Evolutionary conservation across 2,329 filamentous ascomycete species (phyloP), one percentile per base, ranked within the genome.

Genomic region (Escovopsis sp.): DNA sequence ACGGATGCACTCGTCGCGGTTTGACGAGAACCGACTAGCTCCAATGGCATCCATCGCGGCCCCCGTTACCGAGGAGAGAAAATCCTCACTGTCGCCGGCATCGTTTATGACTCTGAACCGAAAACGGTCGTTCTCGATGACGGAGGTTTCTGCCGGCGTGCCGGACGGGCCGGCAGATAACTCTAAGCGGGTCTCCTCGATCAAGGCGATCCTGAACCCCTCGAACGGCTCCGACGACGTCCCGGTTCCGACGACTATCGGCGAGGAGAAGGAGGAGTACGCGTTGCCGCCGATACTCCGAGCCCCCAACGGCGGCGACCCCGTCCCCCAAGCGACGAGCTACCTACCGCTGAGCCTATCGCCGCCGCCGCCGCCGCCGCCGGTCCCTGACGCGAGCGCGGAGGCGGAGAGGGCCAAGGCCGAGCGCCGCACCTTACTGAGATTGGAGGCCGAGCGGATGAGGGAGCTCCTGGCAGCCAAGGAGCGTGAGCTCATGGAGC

Each of bases 391-490:
- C 47, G 34, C 55, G 49, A 36, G 61, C 45, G 38, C 26, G 6
- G 70, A 75, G 28, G 61, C 59, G n/a, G 73, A 74, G 28, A 65
- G 64, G 12, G 55, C 66, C 7, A 80, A 73, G 51, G 69, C 72
- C 4, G 80, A 83, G 49, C 71, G 77, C 43, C 70, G 81, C 39
- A 74, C 73, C 8, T 72, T 77, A 39, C 63, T 93, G 39, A 73
- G 80, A 55, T 69, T 77, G 23, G 85, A 93, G 58, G 78, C 83
- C 0, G 82, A 88, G 54, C 69, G 70, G 41, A 91, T 91, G 77
- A 72, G 82, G 33, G 75, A 80, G 57, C 67, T 82, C 59, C 66
- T 88, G 28, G 70, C 77, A 9, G 80, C 75, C 11, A 88, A 87
- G 54, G 83, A 88, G 60, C 69, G 77, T 38, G 83, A 88, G 53